Conservation (phyloP, 2,329 filamentous ascomycete genomes). For the Fusarium subglutinans region DNA sequence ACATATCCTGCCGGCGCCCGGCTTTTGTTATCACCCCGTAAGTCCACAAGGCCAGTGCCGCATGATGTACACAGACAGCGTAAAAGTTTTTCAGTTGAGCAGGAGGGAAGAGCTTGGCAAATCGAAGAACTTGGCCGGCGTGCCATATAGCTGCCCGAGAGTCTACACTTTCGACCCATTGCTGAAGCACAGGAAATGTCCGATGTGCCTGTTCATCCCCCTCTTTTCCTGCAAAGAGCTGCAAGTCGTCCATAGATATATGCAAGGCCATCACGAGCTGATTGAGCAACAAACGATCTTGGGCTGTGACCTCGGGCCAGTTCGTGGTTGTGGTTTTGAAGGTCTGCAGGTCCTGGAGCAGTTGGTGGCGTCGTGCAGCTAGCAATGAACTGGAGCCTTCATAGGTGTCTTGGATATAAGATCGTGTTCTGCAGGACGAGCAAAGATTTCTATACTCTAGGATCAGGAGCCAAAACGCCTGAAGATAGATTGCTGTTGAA, state of each 20-base stretch:
- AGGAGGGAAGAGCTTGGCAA: slow-evolving; percentile 63
- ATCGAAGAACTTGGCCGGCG: slow-evolving; percentile 72
- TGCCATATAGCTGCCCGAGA: slow-evolving; percentile 72
- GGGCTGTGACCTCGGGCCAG: slow-evolving; percentile 55
- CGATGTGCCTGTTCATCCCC: slow-evolving; percentile 71
- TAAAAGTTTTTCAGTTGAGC: slow-evolving; percentile 71
- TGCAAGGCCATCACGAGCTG: slow-evolving; percentile 71
- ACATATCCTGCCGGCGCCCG: slow-evolving; percentile 44
- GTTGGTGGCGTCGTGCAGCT: slow-evolving; percentile 67
- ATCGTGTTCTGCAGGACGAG: slow-evolving; percentile 58
- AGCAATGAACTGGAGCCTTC: slow-evolving; percentile 58
- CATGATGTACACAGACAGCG: slow-evolving; percentile 75
- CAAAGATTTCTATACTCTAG: slow-evolving; percentile 72
- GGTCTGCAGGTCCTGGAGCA: slow-evolving; percentile 64
- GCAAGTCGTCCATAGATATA: slow-evolving; percentile 71
- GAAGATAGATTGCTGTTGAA: slow-evolving; percentile 68
- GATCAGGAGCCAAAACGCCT: slow-evolving; percentile 72
- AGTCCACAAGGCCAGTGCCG: slow-evolving; percentile 73
- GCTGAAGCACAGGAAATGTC: slow-evolving; percentile 65
- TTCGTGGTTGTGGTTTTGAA: slow-evolving; percentile 56
- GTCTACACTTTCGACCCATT: slow-evolving; percentile 65
- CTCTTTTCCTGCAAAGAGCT: slow-evolving; percentile 74
- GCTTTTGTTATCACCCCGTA: slow-evolving; percentile 69
- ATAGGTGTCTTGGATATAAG: slow-evolving; percentile 54
- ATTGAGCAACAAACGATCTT: slow-evolving; percentile 60